These are phyloP conservation scores for Ogataea neopini DNA, from an alignment of 805 yeast genomes.

Conservation along the genomic window DNA sequence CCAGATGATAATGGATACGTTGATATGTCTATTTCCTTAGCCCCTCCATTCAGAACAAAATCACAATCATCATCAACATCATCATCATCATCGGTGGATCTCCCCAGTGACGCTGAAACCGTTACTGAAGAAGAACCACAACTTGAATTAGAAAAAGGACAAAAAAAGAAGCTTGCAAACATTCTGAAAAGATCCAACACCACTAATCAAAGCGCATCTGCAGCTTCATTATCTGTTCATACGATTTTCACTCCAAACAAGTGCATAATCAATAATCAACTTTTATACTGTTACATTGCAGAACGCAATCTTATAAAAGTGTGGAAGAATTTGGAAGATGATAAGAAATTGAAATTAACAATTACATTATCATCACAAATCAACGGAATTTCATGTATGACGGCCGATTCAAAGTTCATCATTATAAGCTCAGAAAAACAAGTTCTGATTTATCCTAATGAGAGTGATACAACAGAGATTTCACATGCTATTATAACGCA, in stretches of 20 bases:
- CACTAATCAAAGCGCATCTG: background rate
- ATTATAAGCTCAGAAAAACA: conserved; percentile 17
- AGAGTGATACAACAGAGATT: conserved; percentile 8
- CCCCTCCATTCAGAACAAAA: conserved; percentile 21
- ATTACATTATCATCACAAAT: conserved; percentile 16
- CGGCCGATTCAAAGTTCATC: conserved; percentile 16
- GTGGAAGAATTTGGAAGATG: conserved; percentile 19
- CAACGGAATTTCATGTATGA: conserved; percentile 17
- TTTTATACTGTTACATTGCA: conserved; percentile 22
- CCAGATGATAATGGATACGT: conserved; percentile 20
- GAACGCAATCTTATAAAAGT: conserved; percentile 23
- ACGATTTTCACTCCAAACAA: conserved; percentile 22
- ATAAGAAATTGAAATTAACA: conserved; percentile 11
- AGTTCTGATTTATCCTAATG: conserved; percentile 15
- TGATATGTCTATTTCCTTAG: conserved; percentile 29
- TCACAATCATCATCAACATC: background rate
- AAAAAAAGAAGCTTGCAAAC: conserved; percentile 14
- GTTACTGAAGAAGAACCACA: conserved; percentile 16
- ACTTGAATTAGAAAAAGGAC: conserved; percentile 5
- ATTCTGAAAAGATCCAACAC: conserved; percentile 8
- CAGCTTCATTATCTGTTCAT: conserved; percentile 8
- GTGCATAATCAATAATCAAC: conserved; percentile 12
- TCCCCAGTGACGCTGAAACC: conserved; percentile 26
- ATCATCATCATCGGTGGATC: conserved; percentile 6
- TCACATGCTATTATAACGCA: conserved; percentile 10